Base-by-base conservation (phyloP, 2,329 filamentous ascomycete genomes). In the Penicillium sp. region DNA sequence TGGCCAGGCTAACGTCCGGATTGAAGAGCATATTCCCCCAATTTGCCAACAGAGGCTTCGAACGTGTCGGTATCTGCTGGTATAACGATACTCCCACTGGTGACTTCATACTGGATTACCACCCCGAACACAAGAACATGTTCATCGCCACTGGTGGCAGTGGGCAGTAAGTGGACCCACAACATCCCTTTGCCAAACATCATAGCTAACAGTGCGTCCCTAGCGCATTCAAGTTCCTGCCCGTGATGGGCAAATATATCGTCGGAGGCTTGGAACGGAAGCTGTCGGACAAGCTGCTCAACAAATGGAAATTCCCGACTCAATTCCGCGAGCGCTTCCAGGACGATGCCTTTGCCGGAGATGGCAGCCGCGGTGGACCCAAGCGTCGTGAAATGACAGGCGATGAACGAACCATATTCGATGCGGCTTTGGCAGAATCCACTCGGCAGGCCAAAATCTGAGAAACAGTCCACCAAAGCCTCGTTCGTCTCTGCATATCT, bases 81-180 rank as follows among this genome's bases (percentile, higher is more conserved):
- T 89, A 89, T 65, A 82, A 81, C 2, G 86, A 89, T 64, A 89
- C 86, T 22, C 76, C 81, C 2, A 83, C 81, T 3, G 85, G 81
- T 5, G 83, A 89, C 62, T 89, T 87, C 72, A 75, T 89, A 44
- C 76, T 88, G 52, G 82, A 85, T 62, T 85, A 83, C 67, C 85
- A 88, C 60, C 85, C 86, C 0, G 72, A 76, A 9, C 80, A 80
- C 68, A 68, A 56, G 43, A 67, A 66, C 14, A 35, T 68, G 33
- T 67, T 68, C 36, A 57, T 68, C 39, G 63, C 62, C 1, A 64
- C 62, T 1, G 66, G 64, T 7, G 66, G 64, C 4, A 68, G 58
- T 39, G 66, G 64, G 48, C 66, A 67, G 65, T 68, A 60, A 56
- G 65, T 60, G 5, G 13, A 22, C n/a, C n/a, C n/a, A 7, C 14